Base-by-base conservation (phyloP, 495 filamentous ascomycete species). In the Lasiosphaeriaceae sp. region DNA sequence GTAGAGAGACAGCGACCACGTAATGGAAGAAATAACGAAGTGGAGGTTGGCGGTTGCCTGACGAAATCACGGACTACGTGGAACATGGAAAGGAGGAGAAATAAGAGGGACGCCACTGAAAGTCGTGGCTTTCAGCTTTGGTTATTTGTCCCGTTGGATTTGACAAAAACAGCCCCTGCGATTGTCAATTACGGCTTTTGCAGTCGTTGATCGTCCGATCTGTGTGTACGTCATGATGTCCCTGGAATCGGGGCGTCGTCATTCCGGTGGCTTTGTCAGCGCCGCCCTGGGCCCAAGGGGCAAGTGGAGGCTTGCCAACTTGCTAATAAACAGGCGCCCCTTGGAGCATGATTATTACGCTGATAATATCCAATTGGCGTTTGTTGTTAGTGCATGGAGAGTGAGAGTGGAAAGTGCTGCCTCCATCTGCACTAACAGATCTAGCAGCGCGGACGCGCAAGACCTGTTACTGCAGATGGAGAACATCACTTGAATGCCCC, bases 181-280 rank as follows among this genome's bases (percentile, higher is more conserved):
- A 64, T 61, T 35, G 54, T 9, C 43, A 47, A 24, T 20, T 20
- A n/a, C 7, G 20, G 17, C n/a, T 11, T 31, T 52, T 50, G 39
- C 22, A 44, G 19, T 26, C 9, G 34, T 49, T 35, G 50, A 61
- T 61, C 60, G 62, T 56, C 53, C 65, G 65, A 67, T 67, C 58
- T 52, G 39, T 26, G 48, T 34, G 44, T 11, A 58, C 65, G 62
- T 65, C 62, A 62, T 65, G 23, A 39, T 55, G 54, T 53, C 41
- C 24, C 37, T 43, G 21, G 19, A 50, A 65, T 65, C 62, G 65
- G 55, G 35, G 47, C 56, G 43, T 39, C 44, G 46, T 35, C 59
- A 59, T 62, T 17, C 55, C 51, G 47, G 62, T 54, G 51, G 62
- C 55, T 62, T 66, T 57, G 60, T 63, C 56, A 60, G 61, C 61